Percentiles rank a stretch among this genome's conserved stretches.
These are phyloP conservation scores for Clohesyomyces aquaticus DNA, from an alignment of 495 filamentous ascomycete species.

Conservation along the genomic window DNA sequence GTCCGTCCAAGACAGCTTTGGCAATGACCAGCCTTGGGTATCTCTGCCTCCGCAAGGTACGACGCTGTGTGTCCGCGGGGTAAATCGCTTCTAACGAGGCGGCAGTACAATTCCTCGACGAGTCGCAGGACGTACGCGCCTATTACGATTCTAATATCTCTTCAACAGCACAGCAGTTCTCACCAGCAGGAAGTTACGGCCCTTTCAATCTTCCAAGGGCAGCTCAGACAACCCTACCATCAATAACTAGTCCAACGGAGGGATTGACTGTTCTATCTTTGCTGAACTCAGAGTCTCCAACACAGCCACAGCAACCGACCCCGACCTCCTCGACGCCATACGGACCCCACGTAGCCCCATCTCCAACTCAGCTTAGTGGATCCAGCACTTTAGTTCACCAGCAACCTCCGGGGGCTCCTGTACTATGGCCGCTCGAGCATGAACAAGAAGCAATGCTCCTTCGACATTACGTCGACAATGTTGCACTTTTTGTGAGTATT, in stretches of 20 bases:
- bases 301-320: background rate
- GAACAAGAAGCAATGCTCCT: constrained; percentile 38
- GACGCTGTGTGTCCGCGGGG: background rate
- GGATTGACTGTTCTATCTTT: constrained; percentile 30
- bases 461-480: constrained; percentile 32
- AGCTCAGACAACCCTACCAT: constrained; percentile 8
- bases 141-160: constrained; percentile 23
- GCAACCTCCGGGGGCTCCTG: constrained; percentile 26
- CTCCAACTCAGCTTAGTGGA: background rate
- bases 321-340: constrained; percentile 3
- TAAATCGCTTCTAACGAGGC: background rate
- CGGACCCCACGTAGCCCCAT: background rate
- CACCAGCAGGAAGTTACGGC: background rate
- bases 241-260: constrained; percentile 19
- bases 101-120: constrained; percentile 35
- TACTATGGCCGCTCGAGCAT: constrained; percentile 34
- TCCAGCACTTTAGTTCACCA: constrained; percentile 18
- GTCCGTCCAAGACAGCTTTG: constrained; percentile 33
- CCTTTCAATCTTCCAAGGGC: background rate
- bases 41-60: constrained; percentile 28
- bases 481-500: constrained; percentile 32
- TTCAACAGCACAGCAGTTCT: constrained; percentile 9
- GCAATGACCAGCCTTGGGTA: constrained; percentile 26
- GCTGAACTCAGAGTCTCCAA: constrained; percentile 31
- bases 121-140: constrained; percentile 27